A percentile compares a stretch with the other conserved stretches of the same genome.
phyloP scores from a whole-genome alignment of 1,284 basidiomycete genomes.

The Wallemia ichthyophaga region DNA sequence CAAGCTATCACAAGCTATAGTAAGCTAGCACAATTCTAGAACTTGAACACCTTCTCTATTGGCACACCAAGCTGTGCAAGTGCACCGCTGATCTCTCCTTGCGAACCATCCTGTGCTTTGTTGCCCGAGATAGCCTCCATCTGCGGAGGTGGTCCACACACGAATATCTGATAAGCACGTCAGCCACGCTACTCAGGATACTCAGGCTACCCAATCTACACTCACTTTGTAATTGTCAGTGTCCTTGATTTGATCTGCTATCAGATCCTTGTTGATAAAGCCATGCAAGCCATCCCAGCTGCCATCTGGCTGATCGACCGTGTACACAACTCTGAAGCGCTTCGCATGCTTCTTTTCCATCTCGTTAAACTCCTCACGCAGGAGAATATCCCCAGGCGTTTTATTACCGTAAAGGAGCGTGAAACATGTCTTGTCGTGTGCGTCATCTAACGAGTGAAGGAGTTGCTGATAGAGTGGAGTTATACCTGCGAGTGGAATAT shows the following conservation, averaged over 20 bases:
- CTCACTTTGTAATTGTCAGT: too few species aligned
- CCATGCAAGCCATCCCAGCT: conserved; percentile 34
- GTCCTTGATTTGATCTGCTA: conserved; percentile 11
- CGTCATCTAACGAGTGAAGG: conserved; percentile 12
- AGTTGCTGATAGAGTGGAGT: not conserved
- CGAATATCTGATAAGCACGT: too few species aligned
- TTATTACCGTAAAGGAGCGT: conserved; percentile 75
- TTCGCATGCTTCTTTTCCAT: conserved; percentile 38
- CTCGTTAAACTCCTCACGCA: conserved; percentile 48
- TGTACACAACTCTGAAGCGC: conserved; percentile 49
- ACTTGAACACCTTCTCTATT: conserved; percentile 31
- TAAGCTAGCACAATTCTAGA: too few species aligned
- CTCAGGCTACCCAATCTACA: too few species aligned
- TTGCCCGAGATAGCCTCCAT: conserved; percentile 35
- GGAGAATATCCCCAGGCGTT: conserved; percentile 64
- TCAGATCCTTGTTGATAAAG: conserved; percentile 41
- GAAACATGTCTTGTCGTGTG: conserved; percentile 79
- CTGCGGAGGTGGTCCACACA: conserved; percentile 37
- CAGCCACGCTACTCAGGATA: too few species aligned
- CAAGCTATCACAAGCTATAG: too few species aligned
- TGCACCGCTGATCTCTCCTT: conserved; percentile 51
- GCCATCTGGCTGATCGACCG: conserved; percentile 42
- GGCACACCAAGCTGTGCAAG: conserved; percentile 65
- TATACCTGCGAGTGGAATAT: not conserved
- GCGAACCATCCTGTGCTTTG: conserved; percentile 38